A percentile compares a stretch with the other conserved stretches of the same genome.
Conservation (phyloP, 345 rosid genomes). For the Draba incana region DNA sequence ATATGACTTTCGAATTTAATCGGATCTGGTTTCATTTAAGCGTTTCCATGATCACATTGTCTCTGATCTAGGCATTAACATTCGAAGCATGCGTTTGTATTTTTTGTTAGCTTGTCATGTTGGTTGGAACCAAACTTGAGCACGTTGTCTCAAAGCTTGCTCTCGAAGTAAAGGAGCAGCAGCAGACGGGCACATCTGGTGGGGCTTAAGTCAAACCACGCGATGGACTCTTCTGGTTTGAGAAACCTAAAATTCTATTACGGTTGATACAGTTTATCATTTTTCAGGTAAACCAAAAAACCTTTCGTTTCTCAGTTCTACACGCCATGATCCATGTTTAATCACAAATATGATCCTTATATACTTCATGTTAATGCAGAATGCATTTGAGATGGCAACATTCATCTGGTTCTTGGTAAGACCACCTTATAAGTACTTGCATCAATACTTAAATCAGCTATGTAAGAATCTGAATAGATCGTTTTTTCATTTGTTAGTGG, state of each 20-base stretch:
- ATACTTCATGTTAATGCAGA: conserved; percentile 51
- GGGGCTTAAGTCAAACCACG: conserved; percentile 90
- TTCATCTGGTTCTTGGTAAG: conserved; percentile 94
- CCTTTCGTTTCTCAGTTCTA: neutral
- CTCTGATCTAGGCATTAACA: neutral
- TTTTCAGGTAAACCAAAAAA: conserved; percentile 62
- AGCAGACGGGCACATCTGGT: conserved; percentile 57
- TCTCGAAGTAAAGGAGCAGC: conserved; percentile 79
- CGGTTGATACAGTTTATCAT: conserved; percentile 82
- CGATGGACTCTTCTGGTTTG: conserved; percentile 90
- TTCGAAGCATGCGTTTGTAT: conserved; percentile 9
- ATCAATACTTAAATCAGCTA: conserved; percentile 1
- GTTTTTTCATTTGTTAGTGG: conserved; percentile 53
- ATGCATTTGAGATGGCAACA: conserved; percentile 98
- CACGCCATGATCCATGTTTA: neutral
- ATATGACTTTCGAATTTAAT: too few species aligned
- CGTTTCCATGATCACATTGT: too few species aligned
- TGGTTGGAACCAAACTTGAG: conserved; percentile 90
- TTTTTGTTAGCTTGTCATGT: conserved; percentile 71
- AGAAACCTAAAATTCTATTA: conserved; percentile 80
- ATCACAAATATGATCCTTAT: conserved; percentile 14
- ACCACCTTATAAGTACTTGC: neutral
- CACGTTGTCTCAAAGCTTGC: conserved; percentile 90
- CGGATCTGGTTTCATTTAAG: too few species aligned
- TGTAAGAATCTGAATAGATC: neutral